Base-by-base conservation (phyloP, 768 basidiomycete genomes). In the Hygrophorus pudorinus region DNA sequence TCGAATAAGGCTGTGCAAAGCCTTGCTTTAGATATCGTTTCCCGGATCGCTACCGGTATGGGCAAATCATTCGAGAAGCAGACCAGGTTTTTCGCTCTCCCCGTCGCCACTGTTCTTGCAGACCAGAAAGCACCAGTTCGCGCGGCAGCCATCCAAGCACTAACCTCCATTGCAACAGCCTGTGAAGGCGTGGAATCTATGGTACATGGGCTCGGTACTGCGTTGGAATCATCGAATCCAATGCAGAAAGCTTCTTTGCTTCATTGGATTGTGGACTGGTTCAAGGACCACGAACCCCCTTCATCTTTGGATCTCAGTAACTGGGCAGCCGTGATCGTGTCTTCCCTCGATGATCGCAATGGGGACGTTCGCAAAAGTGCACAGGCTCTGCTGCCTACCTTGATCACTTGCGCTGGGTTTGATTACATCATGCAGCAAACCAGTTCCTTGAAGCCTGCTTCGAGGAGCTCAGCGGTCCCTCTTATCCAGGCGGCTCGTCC, bases 31-130 rank as follows among this genome's bases (percentile, higher is more conserved):
- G 91, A 94, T 56, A 84, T 94, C 45, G 80, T 98, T 42, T 74
- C 82, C 29, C 85, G 89, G 27, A 80, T 98, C 50, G 91, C 96
- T 5, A 78, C 73, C 2, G 93, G 91, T 2, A 98, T 99, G 90
- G 92, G 91, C 33, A 90, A 85, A 57, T 78, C 88, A 2, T 98
- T 99, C 56, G 94, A 98, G 55, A 94, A 88, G 60, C 75, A 94
- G 55, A 72, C 76, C 2, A 81, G 84, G 27, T 68, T 89, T 45
- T 85, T 92, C 53, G 75, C 78, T 7, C 61, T 78, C 0, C 80
- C 92, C 0, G 71, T 98, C 16, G 79, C 82, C 3, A 81, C 82
- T 5, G 91, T 90, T 8, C 75, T 97, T 8, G 75, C 94, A 4
- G 96, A 99, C 59, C 90, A 94, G 59, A 98, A 98, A 62, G 80